Conservation (phyloP, 352 stramenopile species). For the Nothophytophthora sp. region DNA sequence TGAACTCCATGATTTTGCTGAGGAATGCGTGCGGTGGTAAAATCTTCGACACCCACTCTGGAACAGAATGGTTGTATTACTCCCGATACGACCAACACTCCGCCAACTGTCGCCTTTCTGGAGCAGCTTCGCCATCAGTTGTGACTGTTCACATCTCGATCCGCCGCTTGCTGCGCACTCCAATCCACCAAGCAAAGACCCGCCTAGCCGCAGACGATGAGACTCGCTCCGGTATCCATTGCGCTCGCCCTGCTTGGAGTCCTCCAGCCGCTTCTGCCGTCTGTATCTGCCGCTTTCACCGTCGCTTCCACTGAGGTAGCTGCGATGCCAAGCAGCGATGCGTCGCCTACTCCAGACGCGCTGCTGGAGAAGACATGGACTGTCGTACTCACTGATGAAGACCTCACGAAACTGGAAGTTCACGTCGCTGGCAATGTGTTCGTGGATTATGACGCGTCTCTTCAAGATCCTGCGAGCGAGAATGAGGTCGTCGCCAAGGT, state of each 20-base stretch:
- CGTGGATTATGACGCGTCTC: slow-evolving; percentile 34
- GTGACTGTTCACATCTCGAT: too few species aligned
- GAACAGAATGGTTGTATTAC: too few species aligned
- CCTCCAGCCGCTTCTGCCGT: slow-evolving; percentile 2
- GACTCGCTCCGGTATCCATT: not conserved
- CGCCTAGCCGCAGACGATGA: too few species aligned
- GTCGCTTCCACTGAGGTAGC: slow-evolving; percentile 12
- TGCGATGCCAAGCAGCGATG: not conserved
- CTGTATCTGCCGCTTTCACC: not conserved
- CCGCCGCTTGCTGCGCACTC: too few species aligned
- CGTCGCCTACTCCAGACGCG: not conserved
- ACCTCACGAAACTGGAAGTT: slow-evolving; percentile 26
- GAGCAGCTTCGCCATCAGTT: too few species aligned
- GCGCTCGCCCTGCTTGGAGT: not conserved
- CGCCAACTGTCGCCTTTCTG: too few species aligned
- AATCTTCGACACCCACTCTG: too few species aligned
- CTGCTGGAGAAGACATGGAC: slow-evolving; percentile 38
- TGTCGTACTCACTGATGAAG: slow-evolving; percentile 13
- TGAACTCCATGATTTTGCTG: too few species aligned
- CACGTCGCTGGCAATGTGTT: slow-evolving; percentile 40
- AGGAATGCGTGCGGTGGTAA: too few species aligned
- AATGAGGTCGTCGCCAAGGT: slow-evolving; percentile 23
- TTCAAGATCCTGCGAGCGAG: slow-evolving; percentile 5
- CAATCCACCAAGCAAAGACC: too few species aligned
- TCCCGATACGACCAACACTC: too few species aligned